Conservation (phyloP, 1,284 basidiomycete species). For the Xerocomus cyaneibrunnescens region DNA sequence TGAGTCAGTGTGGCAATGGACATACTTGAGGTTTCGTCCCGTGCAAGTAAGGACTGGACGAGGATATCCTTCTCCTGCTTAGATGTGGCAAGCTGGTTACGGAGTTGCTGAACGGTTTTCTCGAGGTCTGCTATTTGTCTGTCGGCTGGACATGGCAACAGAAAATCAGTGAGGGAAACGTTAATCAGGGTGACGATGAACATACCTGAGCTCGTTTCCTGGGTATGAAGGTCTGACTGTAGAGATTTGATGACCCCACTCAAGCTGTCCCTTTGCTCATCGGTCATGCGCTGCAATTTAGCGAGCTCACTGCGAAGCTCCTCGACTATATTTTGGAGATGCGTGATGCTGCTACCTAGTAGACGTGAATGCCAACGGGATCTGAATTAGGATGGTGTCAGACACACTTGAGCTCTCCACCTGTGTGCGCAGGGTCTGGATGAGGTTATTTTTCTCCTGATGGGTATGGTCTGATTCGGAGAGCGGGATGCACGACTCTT, state of each 20-base stretch:
- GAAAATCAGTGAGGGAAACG: too few species aligned
- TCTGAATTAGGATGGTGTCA: neutral
- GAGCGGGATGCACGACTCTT: neutral
- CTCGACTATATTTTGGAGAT: neutral
- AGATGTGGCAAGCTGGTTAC: too few species aligned
- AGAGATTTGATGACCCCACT: neutral
- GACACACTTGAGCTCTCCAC: neutral
- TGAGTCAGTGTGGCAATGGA: too few species aligned
- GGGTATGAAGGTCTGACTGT: neutral
- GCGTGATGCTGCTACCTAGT: neutral
- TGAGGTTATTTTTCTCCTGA: neutral
- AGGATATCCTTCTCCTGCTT: too few species aligned
- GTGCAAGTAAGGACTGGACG: too few species aligned
- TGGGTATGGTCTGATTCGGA: neutral
- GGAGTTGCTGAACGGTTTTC: too few species aligned
- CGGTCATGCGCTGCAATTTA: neutral
- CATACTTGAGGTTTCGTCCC: too few species aligned
- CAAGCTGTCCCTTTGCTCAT: neutral
- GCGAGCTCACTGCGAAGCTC: neutral
- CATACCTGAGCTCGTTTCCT: neutral
- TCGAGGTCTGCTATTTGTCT: too few species aligned
- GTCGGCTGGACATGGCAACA: too few species aligned
- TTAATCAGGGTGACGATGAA: neutral
- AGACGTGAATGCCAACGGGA: neutral
- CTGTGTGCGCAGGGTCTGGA: neutral